These are phyloP conservation scores for Rhododendron vialii DNA, from an alignment of 148 eudicot species.

Conservation along the genomic window DNA sequence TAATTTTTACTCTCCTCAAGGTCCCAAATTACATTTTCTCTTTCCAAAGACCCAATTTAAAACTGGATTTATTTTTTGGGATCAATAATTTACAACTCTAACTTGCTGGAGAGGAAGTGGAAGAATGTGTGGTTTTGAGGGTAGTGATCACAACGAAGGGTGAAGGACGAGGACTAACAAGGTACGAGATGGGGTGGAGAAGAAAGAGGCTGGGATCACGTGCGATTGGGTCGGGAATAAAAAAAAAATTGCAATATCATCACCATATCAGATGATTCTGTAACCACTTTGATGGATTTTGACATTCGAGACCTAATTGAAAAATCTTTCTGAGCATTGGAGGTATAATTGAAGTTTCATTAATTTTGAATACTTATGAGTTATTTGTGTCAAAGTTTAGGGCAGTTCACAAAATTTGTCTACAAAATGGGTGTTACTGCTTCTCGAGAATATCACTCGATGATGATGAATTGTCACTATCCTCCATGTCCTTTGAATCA, in stretches of 20 bases:
- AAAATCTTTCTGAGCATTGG: neutral
- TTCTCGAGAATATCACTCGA: constrained; percentile 21
- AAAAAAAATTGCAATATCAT: neutral
- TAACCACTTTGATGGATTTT: neutral
- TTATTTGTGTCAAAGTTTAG: neutral
- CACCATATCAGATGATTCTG: neutral
- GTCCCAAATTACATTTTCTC: neutral
- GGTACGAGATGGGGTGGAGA: neutral
- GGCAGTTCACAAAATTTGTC: neutral
- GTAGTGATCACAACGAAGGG: neutral
- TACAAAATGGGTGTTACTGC: neutral
- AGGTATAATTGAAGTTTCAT: neutral
- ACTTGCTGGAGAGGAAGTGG: neutral
- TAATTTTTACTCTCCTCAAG: neutral
- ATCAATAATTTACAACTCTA: neutral
- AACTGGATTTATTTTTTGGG: no score
- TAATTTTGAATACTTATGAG: neutral
- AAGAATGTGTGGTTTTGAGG: neutral
- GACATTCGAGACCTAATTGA: neutral
- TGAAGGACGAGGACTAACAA: neutral
- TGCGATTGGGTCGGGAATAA: neutral
- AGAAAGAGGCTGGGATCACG: neutral
- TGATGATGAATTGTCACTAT: constrained; percentile 20
- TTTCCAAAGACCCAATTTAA: no score
- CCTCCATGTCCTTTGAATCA: constrained; percentile 22